Evolutionary conservation across 2,329 filamentous ascomycete genomes (phyloP).

Genomic region (Xylariales sp.): DNA sequence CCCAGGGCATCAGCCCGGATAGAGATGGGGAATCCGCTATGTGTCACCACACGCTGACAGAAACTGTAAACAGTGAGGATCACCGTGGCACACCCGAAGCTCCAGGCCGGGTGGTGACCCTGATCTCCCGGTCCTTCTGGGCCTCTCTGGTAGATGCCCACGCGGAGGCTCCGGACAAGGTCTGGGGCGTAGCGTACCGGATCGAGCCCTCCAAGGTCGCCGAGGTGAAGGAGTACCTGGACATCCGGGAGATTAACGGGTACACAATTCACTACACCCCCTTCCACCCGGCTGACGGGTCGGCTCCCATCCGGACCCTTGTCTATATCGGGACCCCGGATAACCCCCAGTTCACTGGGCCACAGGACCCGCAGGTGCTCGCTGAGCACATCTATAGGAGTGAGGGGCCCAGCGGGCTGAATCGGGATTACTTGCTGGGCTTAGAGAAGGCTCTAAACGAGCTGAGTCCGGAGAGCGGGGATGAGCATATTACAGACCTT

Average conservation of each 20-base stretch:
- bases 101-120: conserved; percentile 87
- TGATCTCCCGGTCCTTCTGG: conserved; percentile 85
- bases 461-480: conserved; percentile 71
- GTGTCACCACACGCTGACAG: no score
- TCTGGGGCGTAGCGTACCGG: conserved; percentile 93
- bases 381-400: conserved; percentile 77
- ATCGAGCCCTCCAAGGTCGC: conserved; percentile 68
- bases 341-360: conserved; percentile 87
- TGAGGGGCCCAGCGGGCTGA: conserved; percentile 79
- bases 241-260: conserved; percentile 95
- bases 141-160: conserved; percentile 68
- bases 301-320: conserved; percentile 48
- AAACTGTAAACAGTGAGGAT: conserved; percentile 63
- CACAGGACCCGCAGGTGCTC: conserved; percentile 72
- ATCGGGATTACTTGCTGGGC: conserved; percentile 82
- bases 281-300: conserved; percentile 57
- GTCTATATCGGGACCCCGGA: conserved; percentile 93
- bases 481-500: conserved; percentile 81
- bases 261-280: conserved; percentile 90
- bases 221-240: conserved; percentile 84
- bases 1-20: no score
- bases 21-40: no score
- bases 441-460: conserved; percentile 71
- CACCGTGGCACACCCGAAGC: conserved; percentile 86
- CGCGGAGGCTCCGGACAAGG: conserved; percentile 55